These are phyloP conservation scores for Tricholoma bakamatsutake DNA, from an alignment of 768 basidiomycete genomes.

Conservation along the genomic window DNA sequence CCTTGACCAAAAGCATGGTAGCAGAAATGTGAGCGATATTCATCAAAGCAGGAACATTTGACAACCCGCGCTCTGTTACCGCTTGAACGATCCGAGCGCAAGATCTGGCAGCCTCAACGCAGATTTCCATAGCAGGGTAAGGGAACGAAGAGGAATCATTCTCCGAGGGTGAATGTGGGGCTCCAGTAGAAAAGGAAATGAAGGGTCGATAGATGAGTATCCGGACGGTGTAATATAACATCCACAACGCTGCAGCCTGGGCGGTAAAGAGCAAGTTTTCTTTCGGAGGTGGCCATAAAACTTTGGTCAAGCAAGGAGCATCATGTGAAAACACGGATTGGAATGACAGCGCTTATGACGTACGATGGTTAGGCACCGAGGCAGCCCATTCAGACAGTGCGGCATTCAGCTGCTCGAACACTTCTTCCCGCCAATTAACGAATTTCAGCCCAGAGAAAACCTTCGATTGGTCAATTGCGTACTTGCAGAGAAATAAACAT, in stretches of 20 bases:
- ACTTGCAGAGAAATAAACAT: slow-evolving; percentile 32
- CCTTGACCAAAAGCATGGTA: slow-evolving; percentile 44
- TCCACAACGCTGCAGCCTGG: slow-evolving; percentile 53
- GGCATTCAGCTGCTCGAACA: slow-evolving; percentile 61
- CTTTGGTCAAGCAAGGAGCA: slow-evolving; percentile 24
- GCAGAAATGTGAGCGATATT: slow-evolving; percentile 44
- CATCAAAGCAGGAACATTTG: slow-evolving; percentile 36
- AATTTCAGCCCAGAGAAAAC: slow-evolving; percentile 46
- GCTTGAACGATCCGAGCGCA: slow-evolving; percentile 54
- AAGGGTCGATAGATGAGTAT: slow-evolving; percentile 71
- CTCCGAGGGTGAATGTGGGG: not conserved
- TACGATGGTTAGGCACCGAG: slow-evolving; percentile 61
- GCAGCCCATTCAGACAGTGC: slow-evolving; percentile 72
- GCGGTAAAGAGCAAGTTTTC: slow-evolving; percentile 42
- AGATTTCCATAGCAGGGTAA: slow-evolving; percentile 49
- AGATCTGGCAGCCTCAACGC: slow-evolving; percentile 55
- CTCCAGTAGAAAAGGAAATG: slow-evolving; percentile 31
- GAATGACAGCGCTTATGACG: slow-evolving; percentile 17
- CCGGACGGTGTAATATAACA: slow-evolving; percentile 53
- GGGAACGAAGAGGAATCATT: slow-evolving; percentile 17
- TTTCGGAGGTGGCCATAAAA: slow-evolving; percentile 53
- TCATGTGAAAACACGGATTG: not conserved
- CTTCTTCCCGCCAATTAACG: slow-evolving; percentile 47
- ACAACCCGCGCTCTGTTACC: slow-evolving; percentile 40
- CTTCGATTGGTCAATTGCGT: slow-evolving; percentile 65